Conservation (phyloP, 1,139 yeast genomes). For the Debaryomycetaceae sp. region DNA sequence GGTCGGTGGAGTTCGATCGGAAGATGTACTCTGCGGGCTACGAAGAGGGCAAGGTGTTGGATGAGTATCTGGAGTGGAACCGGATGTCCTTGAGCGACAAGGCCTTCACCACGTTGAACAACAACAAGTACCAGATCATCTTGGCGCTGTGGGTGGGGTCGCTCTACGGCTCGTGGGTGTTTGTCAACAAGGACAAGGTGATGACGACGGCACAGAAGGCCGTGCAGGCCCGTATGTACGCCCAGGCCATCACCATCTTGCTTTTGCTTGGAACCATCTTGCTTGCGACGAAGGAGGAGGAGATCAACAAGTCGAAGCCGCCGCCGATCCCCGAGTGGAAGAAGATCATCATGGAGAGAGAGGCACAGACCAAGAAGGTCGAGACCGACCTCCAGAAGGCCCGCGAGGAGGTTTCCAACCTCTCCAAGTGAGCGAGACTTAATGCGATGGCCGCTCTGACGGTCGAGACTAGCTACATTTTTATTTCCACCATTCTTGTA, state of each 20-base stretch:
- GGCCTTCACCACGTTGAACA: constrained; percentile 41
- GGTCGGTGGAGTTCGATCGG: constrained; percentile 46
- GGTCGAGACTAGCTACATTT: too few relatives aligned
- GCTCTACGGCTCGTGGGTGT: constrained; percentile 77
- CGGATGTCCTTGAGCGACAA: constrained; percentile 43
- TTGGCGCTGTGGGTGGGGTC: constrained; percentile 85
- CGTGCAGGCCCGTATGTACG: constrained; percentile 93
- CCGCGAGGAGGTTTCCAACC: background rate
- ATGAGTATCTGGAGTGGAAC: constrained; percentile 52
- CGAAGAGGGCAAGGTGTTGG: constrained; percentile 31
- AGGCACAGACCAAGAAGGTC: constrained; percentile 5
- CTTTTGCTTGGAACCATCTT: constrained; percentile 61
- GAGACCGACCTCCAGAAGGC: constrained; percentile 3
- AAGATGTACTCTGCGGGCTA: constrained; percentile 35
- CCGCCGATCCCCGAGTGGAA: constrained; percentile 38
- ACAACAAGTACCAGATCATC: constrained; percentile 72
- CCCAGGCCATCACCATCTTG: constrained; percentile 73
- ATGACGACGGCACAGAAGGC: constrained; percentile 81
- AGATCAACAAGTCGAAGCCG: constrained; percentile 27
- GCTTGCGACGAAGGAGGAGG: constrained; percentile 58
- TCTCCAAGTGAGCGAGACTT: background rate
- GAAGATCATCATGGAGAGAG: constrained; percentile 42
- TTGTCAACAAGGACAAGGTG: constrained; percentile 71
- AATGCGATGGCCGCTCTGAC: too few relatives aligned
- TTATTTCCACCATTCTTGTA: background rate